Conservation (phyloP, 495 filamentous ascomycete species). For the Neurospora sp. region DNA sequence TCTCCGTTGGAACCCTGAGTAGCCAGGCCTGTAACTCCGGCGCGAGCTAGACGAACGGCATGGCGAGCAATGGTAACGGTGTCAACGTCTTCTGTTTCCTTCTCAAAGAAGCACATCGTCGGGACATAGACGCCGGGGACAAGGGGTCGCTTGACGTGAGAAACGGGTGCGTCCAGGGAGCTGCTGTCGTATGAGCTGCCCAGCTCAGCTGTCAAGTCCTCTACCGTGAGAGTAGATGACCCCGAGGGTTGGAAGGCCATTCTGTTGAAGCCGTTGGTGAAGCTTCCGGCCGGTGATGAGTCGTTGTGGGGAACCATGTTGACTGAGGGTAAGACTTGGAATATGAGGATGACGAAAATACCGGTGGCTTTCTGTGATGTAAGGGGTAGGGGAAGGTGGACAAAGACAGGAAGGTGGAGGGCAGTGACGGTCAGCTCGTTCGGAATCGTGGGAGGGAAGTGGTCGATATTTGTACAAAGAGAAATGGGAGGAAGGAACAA, state of each 20-base stretch:
- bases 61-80: conserved; percentile 58
- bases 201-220: conserved; percentile 16
- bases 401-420: not conserved
- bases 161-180: conserved; percentile 26
- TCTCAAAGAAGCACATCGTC: conserved; percentile 80
- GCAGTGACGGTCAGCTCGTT: not conserved
- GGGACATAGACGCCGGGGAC: conserved; percentile 77
- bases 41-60: conserved; percentile 70
- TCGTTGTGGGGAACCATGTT: conserved; percentile 44
- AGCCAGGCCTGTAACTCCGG: conserved; percentile 70
- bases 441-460: conserved; percentile 5
- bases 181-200: conserved; percentile 35
- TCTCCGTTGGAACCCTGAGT: conserved; percentile 90
- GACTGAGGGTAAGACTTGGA: not conserved
- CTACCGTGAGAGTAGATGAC: conserved; percentile 26
- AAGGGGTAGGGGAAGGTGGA: not conserved
- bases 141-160: conserved; percentile 49
- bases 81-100: conserved; percentile 69
- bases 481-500: not conserved
- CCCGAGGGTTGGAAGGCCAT: conserved; percentile 26
- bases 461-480: conserved; percentile 25
- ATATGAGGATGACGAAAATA: not conserved
- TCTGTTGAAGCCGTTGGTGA: conserved; percentile 34
- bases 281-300: conserved; percentile 38
- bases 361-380: not conserved